Evolutionary conservation across 805 yeast genomes (phyloP).

Genomic region (Pachysolen tannophilus): DNA sequence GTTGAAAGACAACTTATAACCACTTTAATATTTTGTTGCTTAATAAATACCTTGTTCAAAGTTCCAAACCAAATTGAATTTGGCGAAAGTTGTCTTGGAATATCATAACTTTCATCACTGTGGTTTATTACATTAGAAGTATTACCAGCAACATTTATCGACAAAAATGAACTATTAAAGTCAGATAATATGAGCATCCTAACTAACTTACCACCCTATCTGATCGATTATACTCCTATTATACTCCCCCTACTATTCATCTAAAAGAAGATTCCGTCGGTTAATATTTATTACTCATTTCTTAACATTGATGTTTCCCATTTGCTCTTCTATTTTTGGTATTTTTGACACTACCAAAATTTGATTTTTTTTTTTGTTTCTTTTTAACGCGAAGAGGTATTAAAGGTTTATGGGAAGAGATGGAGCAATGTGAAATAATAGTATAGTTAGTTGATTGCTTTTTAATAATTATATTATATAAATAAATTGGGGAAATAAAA

Average conservation of each 20-base stretch:
- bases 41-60: neutral
- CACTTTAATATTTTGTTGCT: constrained; percentile 3
- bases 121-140: neutral
- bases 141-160: neutral
- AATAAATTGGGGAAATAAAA: too few relatives aligned
- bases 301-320: too few relatives aligned
- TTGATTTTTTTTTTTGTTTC: neutral
- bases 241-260: neutral
- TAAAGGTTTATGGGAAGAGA: too few relatives aligned
- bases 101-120: neutral
- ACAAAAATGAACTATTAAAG: neutral
- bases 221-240: neutral
- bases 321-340: too few relatives aligned
- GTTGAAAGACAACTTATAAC: neutral
- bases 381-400: neutral
- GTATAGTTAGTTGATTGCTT: too few relatives aligned
- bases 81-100: neutral
- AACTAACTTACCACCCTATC: neutral
- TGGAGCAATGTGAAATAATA: too few relatives aligned
- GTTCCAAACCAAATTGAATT: constrained; percentile 6
- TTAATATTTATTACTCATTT: too few relatives aligned
- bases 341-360: neutral
- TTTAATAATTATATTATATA: too few relatives aligned
- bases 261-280: neutral
- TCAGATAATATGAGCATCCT: constrained; percentile 7